These are phyloP conservation scores for Metschnikowia peoriensis DNA, from an alignment of 805 yeast species.

Conservation along the genomic window DNA sequence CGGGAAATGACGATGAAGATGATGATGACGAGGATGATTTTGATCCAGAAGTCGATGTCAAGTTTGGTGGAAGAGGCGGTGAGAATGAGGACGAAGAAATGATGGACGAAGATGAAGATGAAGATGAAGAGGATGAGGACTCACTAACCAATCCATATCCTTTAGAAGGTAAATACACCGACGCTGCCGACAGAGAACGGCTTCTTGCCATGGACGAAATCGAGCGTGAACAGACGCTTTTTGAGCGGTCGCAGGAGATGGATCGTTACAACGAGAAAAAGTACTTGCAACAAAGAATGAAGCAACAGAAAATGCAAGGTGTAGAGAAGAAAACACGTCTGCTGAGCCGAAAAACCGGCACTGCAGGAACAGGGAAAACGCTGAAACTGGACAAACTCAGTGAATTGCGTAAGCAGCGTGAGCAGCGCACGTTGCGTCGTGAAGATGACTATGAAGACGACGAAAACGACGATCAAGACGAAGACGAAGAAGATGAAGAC, in stretches of 20 bases:
- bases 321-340: slow-evolving; percentile 35
- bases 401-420: slow-evolving; percentile 75
- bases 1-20: slow-evolving; percentile 25
- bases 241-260: slow-evolving; percentile 90
- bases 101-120: slow-evolving; percentile 17
- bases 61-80: slow-evolving; percentile 26
- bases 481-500: slow-evolving; percentile 37
- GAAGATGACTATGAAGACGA: slow-evolving; percentile 22
- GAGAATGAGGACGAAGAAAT: slow-evolving; percentile 18
- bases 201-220: slow-evolving; percentile 81
- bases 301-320: slow-evolving; percentile 41
- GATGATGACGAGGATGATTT: slow-evolving; percentile 14
- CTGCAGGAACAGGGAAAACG: slow-evolving; percentile 22
- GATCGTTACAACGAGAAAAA: slow-evolving; percentile 83
- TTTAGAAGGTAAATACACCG: slow-evolving; percentile 84
- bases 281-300: slow-evolving; percentile 79
- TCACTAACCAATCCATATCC: slow-evolving; percentile 75
- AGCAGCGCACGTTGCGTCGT: slow-evolving; percentile 51
- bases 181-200: slow-evolving; percentile 69
- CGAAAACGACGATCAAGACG: slow-evolving; percentile 22
- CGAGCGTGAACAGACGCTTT: slow-evolving; percentile 85
- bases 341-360: slow-evolving; percentile 28
- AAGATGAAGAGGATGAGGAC: slow-evolving; percentile 18
- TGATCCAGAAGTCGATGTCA: slow-evolving; percentile 28
- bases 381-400: slow-evolving; percentile 56